Evolutionary conservation across 139 green algal species (phyloP).

Genomic region (Tetratostichococcus sp.): DNA sequence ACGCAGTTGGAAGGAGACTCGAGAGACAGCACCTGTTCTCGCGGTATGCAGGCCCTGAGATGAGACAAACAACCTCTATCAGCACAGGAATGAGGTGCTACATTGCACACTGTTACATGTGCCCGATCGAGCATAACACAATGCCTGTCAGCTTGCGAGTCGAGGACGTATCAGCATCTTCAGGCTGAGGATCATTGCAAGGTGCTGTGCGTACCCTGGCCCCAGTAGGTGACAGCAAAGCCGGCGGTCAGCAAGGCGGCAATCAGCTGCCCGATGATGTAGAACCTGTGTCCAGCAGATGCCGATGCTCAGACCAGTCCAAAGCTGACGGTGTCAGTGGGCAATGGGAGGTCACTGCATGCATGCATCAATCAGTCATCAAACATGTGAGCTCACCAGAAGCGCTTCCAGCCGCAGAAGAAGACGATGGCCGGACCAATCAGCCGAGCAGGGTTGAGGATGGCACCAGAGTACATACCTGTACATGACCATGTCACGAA

Average conservation of each 20-base stretch:
- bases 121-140: too few species aligned
- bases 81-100: too few species aligned
- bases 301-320: too few species aligned
- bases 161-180: too few species aligned
- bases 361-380: neutral
- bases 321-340: too few species aligned
- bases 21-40: too few species aligned
- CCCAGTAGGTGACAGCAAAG: neutral
- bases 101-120: too few species aligned
- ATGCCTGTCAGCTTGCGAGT: too few species aligned
- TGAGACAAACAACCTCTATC: neutral
- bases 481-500: too few species aligned
- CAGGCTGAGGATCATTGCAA: too few species aligned
- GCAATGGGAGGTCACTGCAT: neutral
- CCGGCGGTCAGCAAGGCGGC: neutral
- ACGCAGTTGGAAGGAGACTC: too few species aligned
- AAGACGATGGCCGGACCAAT: neutral
- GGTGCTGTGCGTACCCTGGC: too few species aligned
- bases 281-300: neutral
- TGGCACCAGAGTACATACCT: neutral
- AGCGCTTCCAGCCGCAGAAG: neutral
- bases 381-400: neutral
- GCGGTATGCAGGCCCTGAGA: neutral
- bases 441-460: neutral
- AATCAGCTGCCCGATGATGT: neutral